These are phyloP conservation scores for Zygosaccharomyces rouxii DNA, from an alignment of 805 yeast species.

Conservation along the genomic window DNA sequence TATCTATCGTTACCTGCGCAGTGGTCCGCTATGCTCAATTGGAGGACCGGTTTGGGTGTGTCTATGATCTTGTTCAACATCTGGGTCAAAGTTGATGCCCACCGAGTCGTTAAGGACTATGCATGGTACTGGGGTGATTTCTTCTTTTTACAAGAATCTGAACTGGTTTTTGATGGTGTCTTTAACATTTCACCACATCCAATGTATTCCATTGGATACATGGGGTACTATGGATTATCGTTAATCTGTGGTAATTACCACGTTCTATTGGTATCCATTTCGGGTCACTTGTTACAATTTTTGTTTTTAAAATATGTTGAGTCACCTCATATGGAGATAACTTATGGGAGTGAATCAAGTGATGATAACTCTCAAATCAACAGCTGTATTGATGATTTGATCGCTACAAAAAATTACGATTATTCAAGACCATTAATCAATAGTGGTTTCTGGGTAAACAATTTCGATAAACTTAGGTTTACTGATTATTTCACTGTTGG, in stretches of 20 bases:
- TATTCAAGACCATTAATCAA: slow-evolving; percentile 55
- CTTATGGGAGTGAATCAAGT: slow-evolving; percentile 49
- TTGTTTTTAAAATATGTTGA: slow-evolving; percentile 69
- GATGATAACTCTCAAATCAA: slow-evolving; percentile 32
- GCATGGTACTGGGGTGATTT: slow-evolving; percentile 98
- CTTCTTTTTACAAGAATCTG: slow-evolving; percentile 68
- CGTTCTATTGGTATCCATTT: slow-evolving; percentile 60
- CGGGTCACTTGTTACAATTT: slow-evolving; percentile 77
- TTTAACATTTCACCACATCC: slow-evolving; percentile 90
- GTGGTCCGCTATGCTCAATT: slow-evolving; percentile 44
- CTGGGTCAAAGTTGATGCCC: slow-evolving; percentile 86
- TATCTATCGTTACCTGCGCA: slow-evolving; percentile 38
- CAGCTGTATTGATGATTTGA: slow-evolving; percentile 34
- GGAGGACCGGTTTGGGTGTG: slow-evolving; percentile 57
- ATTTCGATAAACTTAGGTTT: slow-evolving; percentile 61
- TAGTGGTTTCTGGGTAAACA: slow-evolving; percentile 40
- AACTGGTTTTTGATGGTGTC: slow-evolving; percentile 80
- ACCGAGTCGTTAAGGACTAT: slow-evolving; percentile 79
- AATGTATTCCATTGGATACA: slow-evolving; percentile 85
- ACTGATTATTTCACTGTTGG: slow-evolving; percentile 53
- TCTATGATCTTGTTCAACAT: slow-evolving; percentile 63
- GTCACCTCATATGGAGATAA: slow-evolving; percentile 82
- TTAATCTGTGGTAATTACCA: slow-evolving; percentile 70
- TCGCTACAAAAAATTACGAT: slow-evolving; percentile 40
- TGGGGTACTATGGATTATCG: slow-evolving; percentile 83